These are phyloP conservation scores for Kwoniella dejecticola DNA, from an alignment of 768 basidiomycete species.

Conservation along the genomic window DNA sequence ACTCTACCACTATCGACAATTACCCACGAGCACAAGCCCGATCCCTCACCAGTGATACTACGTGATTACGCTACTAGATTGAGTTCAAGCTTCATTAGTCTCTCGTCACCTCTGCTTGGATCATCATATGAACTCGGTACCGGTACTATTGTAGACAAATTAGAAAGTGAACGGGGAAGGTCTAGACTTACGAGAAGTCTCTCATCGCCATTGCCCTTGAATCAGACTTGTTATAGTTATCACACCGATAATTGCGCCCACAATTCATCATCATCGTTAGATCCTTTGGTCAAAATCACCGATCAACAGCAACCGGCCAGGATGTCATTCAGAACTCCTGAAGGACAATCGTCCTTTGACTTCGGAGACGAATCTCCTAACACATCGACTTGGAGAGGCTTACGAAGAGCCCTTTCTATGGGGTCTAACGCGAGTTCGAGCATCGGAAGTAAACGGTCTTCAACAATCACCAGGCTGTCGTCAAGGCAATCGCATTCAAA, in stretches of 20 bases:
- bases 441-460: constrained; percentile 9
- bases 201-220: constrained; percentile 6
- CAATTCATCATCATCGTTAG: background rate
- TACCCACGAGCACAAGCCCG: background rate
- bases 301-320: background rate
- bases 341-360: constrained; percentile 20
- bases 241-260: background rate
- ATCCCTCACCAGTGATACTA: background rate
- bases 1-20: background rate
- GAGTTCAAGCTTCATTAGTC: constrained; percentile 21
- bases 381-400: constrained; percentile 11
- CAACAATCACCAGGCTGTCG: background rate
- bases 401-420: constrained; percentile 9
- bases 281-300: background rate
- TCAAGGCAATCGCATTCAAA: background rate
- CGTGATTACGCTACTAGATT: background rate
- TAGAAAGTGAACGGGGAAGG: background rate
- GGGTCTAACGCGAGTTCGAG: background rate
- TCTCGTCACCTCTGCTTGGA: constrained; percentile 12
- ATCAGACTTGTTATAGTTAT: background rate
- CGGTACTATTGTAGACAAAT: no score
- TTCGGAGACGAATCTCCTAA: constrained; percentile 6
- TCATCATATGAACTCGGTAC: background rate
- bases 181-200: constrained; percentile 4
- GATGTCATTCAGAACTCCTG: constrained; percentile 6